A percentile compares a stretch with the other conserved stretches of the same genome.
These are phyloP conservation scores for Naematelia aurantialba DNA, from an alignment of 768 basidiomycete genomes.

Conservation along the genomic window DNA sequence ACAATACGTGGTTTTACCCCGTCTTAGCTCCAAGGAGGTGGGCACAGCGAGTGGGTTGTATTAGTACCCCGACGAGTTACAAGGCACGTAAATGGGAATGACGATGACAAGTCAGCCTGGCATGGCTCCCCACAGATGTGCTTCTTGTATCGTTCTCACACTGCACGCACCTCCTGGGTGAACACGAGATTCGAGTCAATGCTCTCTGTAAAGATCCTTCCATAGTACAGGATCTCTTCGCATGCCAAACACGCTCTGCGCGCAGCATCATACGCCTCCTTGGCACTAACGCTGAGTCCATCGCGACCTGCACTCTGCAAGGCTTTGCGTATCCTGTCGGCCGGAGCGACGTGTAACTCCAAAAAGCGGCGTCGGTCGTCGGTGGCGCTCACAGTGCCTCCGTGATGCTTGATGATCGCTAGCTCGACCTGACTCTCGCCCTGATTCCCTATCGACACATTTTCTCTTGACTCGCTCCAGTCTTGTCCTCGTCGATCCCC, in stretches of 20 bases:
- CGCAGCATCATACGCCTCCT: slow-evolving; percentile 8
- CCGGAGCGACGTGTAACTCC: not conserved
- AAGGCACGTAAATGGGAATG: not conserved
- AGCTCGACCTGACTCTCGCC: not conserved
- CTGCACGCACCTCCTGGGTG: slow-evolving; percentile 16
- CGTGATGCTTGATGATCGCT: slow-evolving; percentile 1
- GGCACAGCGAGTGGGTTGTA: too few relatives aligned
- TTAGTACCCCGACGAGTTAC: too few relatives aligned
- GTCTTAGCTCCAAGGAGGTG: too few relatives aligned
- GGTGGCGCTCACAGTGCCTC: not conserved
- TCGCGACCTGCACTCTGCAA: not conserved
- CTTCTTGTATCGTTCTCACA: not conserved
- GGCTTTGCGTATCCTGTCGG: not conserved
- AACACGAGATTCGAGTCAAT: slow-evolving; percentile 18
- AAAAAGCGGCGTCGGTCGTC: slow-evolving; percentile 1
- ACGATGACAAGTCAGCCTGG: not conserved
- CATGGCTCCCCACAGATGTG: too few relatives aligned
- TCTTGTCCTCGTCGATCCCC: too few relatives aligned
- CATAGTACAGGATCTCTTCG: slow-evolving; percentile 30
- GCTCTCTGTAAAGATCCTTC: slow-evolving; percentile 27
- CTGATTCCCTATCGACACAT: not conserved
- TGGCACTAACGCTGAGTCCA: slow-evolving; percentile 11
- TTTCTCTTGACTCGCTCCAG: slow-evolving; percentile 4
- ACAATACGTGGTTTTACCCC: too few relatives aligned
- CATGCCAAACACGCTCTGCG: not conserved